phyloP scores from a whole-genome alignment of 1,139 yeast species.

The Lodderomyces pseudojiufengensis region DNA sequence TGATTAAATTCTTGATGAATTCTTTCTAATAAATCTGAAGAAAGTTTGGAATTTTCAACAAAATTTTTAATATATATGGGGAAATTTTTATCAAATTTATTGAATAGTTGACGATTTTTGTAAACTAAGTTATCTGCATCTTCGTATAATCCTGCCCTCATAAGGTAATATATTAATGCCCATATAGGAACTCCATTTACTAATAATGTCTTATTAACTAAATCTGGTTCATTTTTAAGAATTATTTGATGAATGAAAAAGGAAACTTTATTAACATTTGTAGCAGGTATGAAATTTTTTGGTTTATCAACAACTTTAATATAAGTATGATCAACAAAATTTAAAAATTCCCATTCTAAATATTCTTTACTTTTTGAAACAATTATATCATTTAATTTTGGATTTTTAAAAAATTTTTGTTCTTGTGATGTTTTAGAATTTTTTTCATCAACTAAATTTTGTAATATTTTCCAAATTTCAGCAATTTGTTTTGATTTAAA shows the following conservation, averaged over 20 bases:
- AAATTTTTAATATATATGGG: constrained; percentile 75
- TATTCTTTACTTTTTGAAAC: constrained; percentile 55
- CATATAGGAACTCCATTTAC: constrained; percentile 87
- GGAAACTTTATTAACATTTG: constrained; percentile 65
- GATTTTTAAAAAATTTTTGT: constrained; percentile 42
- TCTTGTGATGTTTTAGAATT: constrained; percentile 37
- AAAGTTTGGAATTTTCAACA: constrained; percentile 50
- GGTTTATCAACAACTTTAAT: constrained; percentile 51
- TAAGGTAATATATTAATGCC: constrained; percentile 81
- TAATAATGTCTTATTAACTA: constrained; percentile 32
- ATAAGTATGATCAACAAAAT: constrained; percentile 69
- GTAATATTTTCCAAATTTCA: constrained; percentile 62
- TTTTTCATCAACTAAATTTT: constrained; percentile 38
- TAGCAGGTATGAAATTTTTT: constrained; percentile 51
- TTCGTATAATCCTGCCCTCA: constrained; percentile 75
- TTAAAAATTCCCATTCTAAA: constrained; percentile 75
- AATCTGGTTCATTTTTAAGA: constrained; percentile 34
- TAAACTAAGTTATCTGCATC: constrained; percentile 60
- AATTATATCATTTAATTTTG: constrained; percentile 44
- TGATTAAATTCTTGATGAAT: constrained; percentile 81
- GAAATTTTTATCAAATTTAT: constrained; percentile 81
- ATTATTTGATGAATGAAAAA: constrained; percentile 59
- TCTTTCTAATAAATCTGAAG: constrained; percentile 66
- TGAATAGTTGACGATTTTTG: constrained; percentile 50
- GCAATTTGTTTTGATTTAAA: constrained; percentile 59